Base-by-base conservation (phyloP, 1,284 basidiomycete genomes). In the Naganishia cerealis region DNA sequence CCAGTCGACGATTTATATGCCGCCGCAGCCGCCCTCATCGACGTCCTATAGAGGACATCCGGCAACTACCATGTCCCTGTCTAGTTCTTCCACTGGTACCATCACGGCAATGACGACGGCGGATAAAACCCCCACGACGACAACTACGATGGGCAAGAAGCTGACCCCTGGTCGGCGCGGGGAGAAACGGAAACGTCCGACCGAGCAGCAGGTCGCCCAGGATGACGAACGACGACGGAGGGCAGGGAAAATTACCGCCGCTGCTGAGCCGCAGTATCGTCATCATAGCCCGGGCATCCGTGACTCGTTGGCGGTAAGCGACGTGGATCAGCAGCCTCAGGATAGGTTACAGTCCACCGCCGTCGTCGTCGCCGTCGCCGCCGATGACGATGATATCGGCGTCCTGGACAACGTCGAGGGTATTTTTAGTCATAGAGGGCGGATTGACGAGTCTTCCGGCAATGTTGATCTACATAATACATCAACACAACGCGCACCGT, bases 21-120 rank as follows among this genome's bases (percentile, higher is more conserved):
- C 16, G 82, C 82, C 62, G 80, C 76, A 79, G 21, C 76, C 26
- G 86, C 74, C 10, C 15, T 15, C 46, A 26, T 33, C 36, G 21
- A 33, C 39, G 46, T 53, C n/a, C 4, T 9, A n/a, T 2, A 24
- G 46, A 50, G 24, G 46, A 8, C 21, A 24, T 9, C 3, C 40
- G 10, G 40, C 40, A 42, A 24, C 21, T 21, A n/a, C 46, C 8
- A 50, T 63, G 9, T 63, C 61, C 3, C 61, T 21, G 1, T 24
- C 50, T 7, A 40, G 18, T 33, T 63, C 61, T 2, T 24, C 53
- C 9, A 24, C 46, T 9, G n/a, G 29, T 6, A 33, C 29, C 29
- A 33, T 6, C 29, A 33, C 29, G 29, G 29, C 29, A 33, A 33
- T 33, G 29, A 33, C 38, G 10, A 63, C 61, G 12, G 42, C 18